Evolutionary conservation across 1,284 basidiomycete genomes (phyloP), one percentile per base, ranked within the genome.

Genomic region (Lignosus rhinocerotis): DNA sequence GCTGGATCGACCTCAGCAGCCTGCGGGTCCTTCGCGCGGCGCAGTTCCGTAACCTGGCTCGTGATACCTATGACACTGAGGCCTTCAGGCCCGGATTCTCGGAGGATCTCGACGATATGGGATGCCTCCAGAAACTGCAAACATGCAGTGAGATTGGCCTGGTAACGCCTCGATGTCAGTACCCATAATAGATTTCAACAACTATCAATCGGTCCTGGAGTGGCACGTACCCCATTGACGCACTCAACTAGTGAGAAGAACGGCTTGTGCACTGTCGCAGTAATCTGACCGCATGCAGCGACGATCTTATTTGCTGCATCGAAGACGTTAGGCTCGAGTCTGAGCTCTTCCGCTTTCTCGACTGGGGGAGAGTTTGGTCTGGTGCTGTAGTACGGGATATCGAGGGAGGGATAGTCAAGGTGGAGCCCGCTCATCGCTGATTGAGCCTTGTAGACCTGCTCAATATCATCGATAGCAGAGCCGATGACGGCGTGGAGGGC

Each of bases 111-210:
- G 2, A 81, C 79, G 31, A 83, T 78, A 66, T 89, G 84, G 2
- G 86, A 79, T 4, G 84, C 83, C 69, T 89, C 87, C 11, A 89
- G 67, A 36, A 90, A 76, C 25, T 87, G 80, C 68, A 90, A 73
- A 66, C 85, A 87, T 16, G 85, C 81, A 0, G 87, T 83, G 21
- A 90, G 73, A 67, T 87, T 85, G 64, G 86, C 88, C 87, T 89
- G 33, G 2, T 17, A 11, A 25, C 7, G 16, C 8, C 19, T n/a
- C 2, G 11, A 8, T 19, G 45, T 48, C 34, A 36, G 53, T 32
- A 50, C 25, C 25, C 25, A 25, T 25, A 25, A 25, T 25, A 25
- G 25, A 25, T 25, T 4, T 25, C 25, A 25, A 25, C 25, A 25
- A 25, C 25, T 25, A 25, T 4, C 25, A 2, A 25, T 25, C 25